These are phyloP conservation scores for Kockovaella imperatae DNA, from an alignment of 768 basidiomycete genomes.

Conservation along the genomic window DNA sequence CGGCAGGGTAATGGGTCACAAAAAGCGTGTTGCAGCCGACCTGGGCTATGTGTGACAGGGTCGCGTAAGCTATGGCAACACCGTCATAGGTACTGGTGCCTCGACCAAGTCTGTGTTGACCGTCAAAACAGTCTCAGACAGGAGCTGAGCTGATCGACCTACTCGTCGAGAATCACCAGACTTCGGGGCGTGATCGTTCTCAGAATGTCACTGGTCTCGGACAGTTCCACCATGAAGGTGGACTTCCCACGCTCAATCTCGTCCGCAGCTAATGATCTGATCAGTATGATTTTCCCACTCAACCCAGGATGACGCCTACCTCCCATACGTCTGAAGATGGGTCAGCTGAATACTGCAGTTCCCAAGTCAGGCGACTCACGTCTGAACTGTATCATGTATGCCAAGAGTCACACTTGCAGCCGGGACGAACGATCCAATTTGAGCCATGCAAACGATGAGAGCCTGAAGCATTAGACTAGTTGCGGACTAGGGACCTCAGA, in stretches of 20 bases:
- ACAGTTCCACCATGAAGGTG: conserved; percentile 93
- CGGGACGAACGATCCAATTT: conserved; percentile 85
- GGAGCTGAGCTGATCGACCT: conserved; percentile 6
- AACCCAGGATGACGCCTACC: conserved; percentile 49
- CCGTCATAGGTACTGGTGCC: conserved; percentile 79
- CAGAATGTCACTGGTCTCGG: conserved; percentile 85
- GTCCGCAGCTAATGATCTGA: conserved; percentile 60
- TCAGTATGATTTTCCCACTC: background rate
- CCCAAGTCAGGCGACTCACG: conserved; percentile 40
- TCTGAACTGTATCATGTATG: conserved; percentile 75
- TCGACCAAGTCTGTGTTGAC: conserved; percentile 29
- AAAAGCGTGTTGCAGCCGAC: conserved; percentile 53
- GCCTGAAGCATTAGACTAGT: conserved; percentile 17
- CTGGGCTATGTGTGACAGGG: conserved; percentile 29
- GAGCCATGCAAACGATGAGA: conserved; percentile 53
- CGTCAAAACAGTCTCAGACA: background rate
- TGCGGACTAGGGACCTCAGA: conserved; percentile 53
- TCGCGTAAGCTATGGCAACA: conserved; percentile 44
- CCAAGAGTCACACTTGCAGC: conserved; percentile 64
- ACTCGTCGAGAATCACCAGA: conserved; percentile 75
- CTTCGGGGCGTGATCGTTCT: conserved; percentile 64
- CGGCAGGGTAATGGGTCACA: conserved; percentile 87
- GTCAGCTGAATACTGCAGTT: conserved; percentile 1
- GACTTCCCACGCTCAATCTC: conserved; percentile 78
- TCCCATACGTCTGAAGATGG: conserved; percentile 59